Conservation (phyloP, 2,329 filamentous ascomycete species). For the Plectosphaerella sp. region DNA sequence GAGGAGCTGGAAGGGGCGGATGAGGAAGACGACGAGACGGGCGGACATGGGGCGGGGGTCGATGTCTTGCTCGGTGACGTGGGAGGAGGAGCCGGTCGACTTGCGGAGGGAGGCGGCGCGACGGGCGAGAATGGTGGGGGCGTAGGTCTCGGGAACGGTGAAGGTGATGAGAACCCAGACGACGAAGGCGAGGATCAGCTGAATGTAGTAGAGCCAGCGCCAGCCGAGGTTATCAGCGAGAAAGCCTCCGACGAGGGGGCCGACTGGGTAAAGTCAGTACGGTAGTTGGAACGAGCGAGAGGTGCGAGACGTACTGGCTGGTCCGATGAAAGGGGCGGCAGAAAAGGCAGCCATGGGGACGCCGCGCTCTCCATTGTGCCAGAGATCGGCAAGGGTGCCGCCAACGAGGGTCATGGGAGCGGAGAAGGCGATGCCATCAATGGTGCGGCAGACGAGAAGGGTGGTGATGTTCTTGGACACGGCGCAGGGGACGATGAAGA, state of each 20-base stretch:
- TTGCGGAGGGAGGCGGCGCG: slow-evolving; percentile 70
- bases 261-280: slow-evolving; percentile 34
- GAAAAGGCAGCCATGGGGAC: slow-evolving; percentile 85
- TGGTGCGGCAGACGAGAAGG: slow-evolving; percentile 68
- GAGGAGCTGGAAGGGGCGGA: slow-evolving; percentile 81
- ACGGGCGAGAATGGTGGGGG: slow-evolving; percentile 68
- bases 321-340: slow-evolving; percentile 78
- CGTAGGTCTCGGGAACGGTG: slow-evolving; percentile 87
- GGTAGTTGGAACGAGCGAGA: background rate
- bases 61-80: slow-evolving; percentile 77
- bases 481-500: slow-evolving; percentile 79
- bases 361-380: slow-evolving; percentile 77
- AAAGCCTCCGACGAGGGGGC: slow-evolving; percentile 73
- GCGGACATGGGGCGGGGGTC: slow-evolving; percentile 66
- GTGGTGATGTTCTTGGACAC: slow-evolving; percentile 72
- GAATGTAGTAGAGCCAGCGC: slow-evolving; percentile 86
- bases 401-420: slow-evolving; percentile 84
- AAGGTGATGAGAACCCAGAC: slow-evolving; percentile 76
- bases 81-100: slow-evolving; percentile 59
- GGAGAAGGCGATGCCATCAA: slow-evolving; percentile 80
- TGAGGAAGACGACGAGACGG: slow-evolving; percentile 67
- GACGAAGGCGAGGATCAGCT: slow-evolving; percentile 67
- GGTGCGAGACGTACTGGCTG: slow-evolving; percentile 47
- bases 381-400: slow-evolving; percentile 79
- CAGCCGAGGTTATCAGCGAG: slow-evolving; percentile 66